Evolutionary conservation across 768 basidiomycete genomes (phyloP).

Genomic region (Clavaria fumosa): DNA sequence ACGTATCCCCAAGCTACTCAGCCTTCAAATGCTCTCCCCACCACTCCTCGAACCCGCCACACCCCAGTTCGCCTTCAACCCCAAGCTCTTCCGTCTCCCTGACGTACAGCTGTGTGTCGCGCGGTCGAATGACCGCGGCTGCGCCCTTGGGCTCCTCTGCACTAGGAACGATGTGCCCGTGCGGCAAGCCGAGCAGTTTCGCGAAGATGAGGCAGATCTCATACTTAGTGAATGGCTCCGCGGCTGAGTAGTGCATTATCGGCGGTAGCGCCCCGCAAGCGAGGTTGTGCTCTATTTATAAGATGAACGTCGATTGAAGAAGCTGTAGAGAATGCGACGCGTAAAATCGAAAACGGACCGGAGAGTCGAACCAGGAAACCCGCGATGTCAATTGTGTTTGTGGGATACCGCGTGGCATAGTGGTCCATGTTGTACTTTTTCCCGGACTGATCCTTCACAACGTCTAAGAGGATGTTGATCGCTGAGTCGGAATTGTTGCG

Average conservation of each 20-base stretch:
- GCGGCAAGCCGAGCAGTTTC: conserved; percentile 50
- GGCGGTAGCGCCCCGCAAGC: conserved; percentile 37
- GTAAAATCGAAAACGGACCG: conserved; percentile 26
- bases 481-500: conserved; percentile 79
- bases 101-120: conserved; percentile 66
- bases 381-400: conserved; percentile 79
- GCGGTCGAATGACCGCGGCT: conserved; percentile 62
- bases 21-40: conserved; percentile 54
- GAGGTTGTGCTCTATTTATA: too few relatives aligned
- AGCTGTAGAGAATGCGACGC: background rate
- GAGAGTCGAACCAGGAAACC: conserved; percentile 66
- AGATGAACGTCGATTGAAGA: background rate
- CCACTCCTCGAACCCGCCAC: conserved; percentile 72
- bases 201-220: conserved; percentile 77
- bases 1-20: too few relatives aligned
- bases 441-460: conserved; percentile 75
- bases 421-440: conserved; percentile 94
- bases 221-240: conserved; percentile 82
- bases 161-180: conserved; percentile 63
- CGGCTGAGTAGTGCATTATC: conserved; percentile 75
- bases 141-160: conserved; percentile 44
- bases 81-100: conserved; percentile 57
- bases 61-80: conserved; percentile 40
- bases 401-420: conserved; percentile 85
- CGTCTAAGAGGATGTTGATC: conserved; percentile 75